Conservation (phyloP, 169 alveolate species). For the Plasmodium knowlesi region DNA sequence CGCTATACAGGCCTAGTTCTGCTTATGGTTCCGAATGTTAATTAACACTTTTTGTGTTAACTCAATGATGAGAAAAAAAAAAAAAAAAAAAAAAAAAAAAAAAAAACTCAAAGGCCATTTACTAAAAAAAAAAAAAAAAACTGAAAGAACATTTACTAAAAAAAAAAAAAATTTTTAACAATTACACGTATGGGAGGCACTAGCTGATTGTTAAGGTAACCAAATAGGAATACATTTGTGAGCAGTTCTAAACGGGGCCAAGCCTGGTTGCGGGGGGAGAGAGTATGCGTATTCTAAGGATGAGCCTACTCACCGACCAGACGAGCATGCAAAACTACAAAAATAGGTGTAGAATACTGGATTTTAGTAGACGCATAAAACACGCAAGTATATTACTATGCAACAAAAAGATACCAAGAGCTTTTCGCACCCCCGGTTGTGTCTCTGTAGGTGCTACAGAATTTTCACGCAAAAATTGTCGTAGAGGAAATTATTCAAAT, state of each 20-base stretch:
- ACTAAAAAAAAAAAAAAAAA: neutral
- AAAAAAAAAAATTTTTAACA: neutral
- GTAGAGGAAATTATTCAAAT: slow-evolving; percentile 15
- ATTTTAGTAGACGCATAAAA: neutral
- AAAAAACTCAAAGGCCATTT: neutral
- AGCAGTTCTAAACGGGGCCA: neutral
- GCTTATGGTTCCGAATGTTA: neutral
- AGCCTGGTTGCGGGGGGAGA: neutral
- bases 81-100: neutral
- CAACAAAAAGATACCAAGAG: no score
- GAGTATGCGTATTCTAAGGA: neutral
- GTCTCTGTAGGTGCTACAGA: neutral
- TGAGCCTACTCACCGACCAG: neutral
- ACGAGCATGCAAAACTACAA: neutral
- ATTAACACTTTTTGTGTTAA: neutral
- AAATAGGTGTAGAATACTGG: neutral
- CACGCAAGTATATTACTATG: neutral
- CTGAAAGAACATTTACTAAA: neutral
- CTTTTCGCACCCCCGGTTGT: neutral
- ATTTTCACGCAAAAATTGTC: slow-evolving; percentile 17
- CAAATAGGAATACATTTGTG: neutral
- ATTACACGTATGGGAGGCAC: neutral
- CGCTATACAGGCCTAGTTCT: neutral
- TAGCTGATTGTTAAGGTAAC: neutral
- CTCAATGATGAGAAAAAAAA: neutral